phyloP scores from a whole-genome alignment of 73 alveolate genomes.

The Tetrahymena thermophila region DNA sequence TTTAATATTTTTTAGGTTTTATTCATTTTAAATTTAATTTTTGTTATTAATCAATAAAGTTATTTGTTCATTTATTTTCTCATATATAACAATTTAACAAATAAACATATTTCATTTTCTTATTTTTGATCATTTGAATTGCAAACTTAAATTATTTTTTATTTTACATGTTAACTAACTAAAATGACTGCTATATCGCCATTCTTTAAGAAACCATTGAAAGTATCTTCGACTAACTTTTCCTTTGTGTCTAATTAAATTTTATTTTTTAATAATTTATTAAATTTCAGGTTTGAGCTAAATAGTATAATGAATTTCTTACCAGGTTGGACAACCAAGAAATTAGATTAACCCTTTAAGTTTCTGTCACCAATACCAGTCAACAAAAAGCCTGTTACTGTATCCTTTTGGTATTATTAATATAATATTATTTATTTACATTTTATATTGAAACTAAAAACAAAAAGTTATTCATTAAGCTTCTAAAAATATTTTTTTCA shows the following conservation, averaged over 20 bases:
- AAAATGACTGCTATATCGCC: constrained; percentile 92
- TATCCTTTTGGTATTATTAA: constrained; percentile 37
- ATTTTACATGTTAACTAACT: constrained; percentile 61
- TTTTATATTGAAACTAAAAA: background rate
- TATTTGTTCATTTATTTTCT: too few relatives aligned
- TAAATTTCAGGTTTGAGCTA: constrained; percentile 30
- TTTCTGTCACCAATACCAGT: constrained; percentile 97
- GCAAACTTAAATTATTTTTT: constrained; percentile 32
- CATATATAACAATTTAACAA: too few relatives aligned
- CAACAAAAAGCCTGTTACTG: constrained; percentile 92
- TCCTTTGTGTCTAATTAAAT: constrained; percentile 29
- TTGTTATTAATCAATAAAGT: too few relatives aligned
- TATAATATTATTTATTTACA: background rate
- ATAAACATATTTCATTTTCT: too few relatives aligned
- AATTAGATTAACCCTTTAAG: constrained; percentile 75
- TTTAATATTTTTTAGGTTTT: background rate
- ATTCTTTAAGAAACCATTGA: constrained; percentile 74
- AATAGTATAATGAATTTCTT: background rate
- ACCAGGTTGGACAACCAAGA: constrained; percentile 63
- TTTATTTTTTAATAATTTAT: constrained; percentile 47
- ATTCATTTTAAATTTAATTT: too few relatives aligned
- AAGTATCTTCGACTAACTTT: constrained; percentile 73
- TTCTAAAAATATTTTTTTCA: background rate
- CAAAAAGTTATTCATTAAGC: background rate
- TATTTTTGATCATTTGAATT: background rate